A percentile compares a stretch with the other conserved stretches of the same genome.
These are phyloP conservation scores for Cyphellophora europaea DNA, from an alignment of 2,329 filamentous ascomycete genomes.

Conservation along the genomic window DNA sequence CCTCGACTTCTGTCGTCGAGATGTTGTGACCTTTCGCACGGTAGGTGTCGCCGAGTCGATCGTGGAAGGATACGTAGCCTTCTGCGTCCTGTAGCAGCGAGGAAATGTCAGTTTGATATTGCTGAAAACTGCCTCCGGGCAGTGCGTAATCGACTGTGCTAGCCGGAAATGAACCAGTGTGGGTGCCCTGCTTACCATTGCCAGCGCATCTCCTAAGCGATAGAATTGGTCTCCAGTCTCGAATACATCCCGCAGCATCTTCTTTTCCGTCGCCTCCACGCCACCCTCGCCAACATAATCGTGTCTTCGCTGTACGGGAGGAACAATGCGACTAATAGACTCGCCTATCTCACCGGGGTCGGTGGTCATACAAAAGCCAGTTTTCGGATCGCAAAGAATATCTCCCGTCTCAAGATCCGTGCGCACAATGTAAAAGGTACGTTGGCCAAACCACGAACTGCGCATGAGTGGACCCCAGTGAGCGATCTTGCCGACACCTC, in stretches of 20 bases:
- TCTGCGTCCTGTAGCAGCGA: no score
- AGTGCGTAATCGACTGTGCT: no score
- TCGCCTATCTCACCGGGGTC: constrained; percentile 63
- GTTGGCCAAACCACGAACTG: no score
- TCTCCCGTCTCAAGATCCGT: no score
- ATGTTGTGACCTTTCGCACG: constrained; percentile 67
- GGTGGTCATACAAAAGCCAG: constrained; percentile 55
- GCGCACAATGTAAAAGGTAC: no score
- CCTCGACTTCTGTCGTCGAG: constrained; percentile 62
- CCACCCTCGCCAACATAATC: constrained; percentile 23
- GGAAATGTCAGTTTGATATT: no score
- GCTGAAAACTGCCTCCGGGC: no score
- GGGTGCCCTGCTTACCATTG: constrained; percentile 8
- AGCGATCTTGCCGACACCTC: no score
- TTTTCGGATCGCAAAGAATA: constrained; percentile 51
- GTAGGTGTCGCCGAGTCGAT: constrained; percentile 49
- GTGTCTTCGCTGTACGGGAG: constrained; percentile 10
- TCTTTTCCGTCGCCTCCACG: constrained; percentile 59
- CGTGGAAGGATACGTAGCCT: constrained; percentile 67
- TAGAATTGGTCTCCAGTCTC: constrained; percentile 70
- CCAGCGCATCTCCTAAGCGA: constrained; percentile 70
- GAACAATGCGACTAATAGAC: constrained; percentile 52
- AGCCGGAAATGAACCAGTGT: constrained; percentile 41
- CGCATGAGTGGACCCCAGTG: no score
- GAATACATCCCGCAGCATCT: constrained; percentile 66